phyloP scores from a whole-genome alignment of 108 stramenopile species.

The Cylindrotheca fusiformis region DNA sequence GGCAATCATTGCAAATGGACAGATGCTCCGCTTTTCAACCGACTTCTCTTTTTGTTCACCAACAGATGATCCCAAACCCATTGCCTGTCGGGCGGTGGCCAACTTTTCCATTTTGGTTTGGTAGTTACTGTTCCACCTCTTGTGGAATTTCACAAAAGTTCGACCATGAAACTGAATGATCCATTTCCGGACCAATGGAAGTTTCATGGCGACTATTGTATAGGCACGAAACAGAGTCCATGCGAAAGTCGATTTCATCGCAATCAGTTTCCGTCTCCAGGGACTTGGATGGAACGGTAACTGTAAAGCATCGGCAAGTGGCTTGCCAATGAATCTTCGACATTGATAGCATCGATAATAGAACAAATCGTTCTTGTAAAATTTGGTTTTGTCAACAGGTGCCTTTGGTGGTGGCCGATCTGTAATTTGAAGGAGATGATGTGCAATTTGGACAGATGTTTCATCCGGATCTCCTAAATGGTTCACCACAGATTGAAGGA shows the following conservation, averaged over 20 bases:
- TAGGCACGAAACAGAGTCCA: slow-evolving; percentile 42
- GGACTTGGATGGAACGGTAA: slow-evolving; percentile 44
- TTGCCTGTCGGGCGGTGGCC: slow-evolving; percentile 26
- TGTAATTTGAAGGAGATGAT: slow-evolving; percentile 52
- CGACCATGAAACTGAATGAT: slow-evolving; percentile 36
- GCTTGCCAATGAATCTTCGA: slow-evolving; percentile 65
- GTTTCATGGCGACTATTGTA: slow-evolving; percentile 38
- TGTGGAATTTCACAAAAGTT: slow-evolving; percentile 30
- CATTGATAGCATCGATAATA: slow-evolving; percentile 63
- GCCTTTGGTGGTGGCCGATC: slow-evolving; percentile 11
- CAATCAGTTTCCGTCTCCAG: slow-evolving; percentile 17
- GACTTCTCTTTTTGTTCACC: background rate
- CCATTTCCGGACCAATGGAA: slow-evolving; percentile 25
- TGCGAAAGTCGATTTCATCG: slow-evolving; percentile 25
- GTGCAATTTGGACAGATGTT: slow-evolving; percentile 60
- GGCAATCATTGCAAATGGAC: slow-evolving; percentile 68
- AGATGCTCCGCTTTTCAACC: slow-evolving; percentile 22
- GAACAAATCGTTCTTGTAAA: slow-evolving; percentile 38
- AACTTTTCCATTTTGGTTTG: slow-evolving; percentile 34
- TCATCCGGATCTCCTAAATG: slow-evolving; percentile 59
- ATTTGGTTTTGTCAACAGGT: slow-evolving; percentile 1
- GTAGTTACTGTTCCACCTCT: slow-evolving; percentile 43
- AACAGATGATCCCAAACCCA: slow-evolving; percentile 10
- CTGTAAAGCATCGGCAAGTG: slow-evolving; percentile 61
- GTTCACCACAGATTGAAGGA: slow-evolving; percentile 40